Conservation (phyloP, 163 green algal species). For the Volvox carteri region DNA sequence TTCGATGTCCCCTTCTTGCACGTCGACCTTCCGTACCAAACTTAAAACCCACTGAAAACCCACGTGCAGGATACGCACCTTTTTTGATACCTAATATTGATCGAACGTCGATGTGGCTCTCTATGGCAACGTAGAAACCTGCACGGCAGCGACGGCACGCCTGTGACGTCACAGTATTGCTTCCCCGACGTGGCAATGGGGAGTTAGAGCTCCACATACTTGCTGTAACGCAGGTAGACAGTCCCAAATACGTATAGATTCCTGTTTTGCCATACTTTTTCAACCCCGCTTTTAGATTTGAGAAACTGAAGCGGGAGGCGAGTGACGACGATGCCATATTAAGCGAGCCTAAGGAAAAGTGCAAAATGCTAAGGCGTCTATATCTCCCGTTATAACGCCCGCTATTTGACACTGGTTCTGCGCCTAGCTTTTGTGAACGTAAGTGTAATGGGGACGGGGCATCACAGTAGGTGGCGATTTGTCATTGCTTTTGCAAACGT, state of each 20-base stretch:
- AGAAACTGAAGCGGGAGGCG: conserved; percentile 41
- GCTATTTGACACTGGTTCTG: no score
- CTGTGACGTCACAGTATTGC: not conserved
- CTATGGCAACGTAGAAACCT: conserved; percentile 72
- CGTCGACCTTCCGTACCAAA: no score
- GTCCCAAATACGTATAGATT: conserved; percentile 64
- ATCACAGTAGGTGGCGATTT: no score
- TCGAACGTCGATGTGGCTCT: conserved; percentile 66
- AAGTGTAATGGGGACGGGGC: no score
- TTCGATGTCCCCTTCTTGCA: no score
- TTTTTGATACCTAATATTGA: conserved; percentile 34
- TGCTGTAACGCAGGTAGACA: conserved; percentile 64
- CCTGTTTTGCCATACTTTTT: conserved; percentile 68
- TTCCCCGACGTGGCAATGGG: not conserved
- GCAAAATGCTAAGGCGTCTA: no score
- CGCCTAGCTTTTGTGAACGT: no score
- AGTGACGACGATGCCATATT: conserved; percentile 36
- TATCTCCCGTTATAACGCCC: no score
- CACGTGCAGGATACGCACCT: not conserved
- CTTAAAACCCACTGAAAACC: no score
- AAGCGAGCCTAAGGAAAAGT: no score
- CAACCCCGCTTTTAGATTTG: conserved; percentile 49
- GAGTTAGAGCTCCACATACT: conserved; percentile 39
- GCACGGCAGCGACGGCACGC: not conserved
- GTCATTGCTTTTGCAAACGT: no score